Evolutionary conservation across 2,329 filamentous ascomycete genomes (phyloP).

Genomic region (Fusarium sp.): DNA sequence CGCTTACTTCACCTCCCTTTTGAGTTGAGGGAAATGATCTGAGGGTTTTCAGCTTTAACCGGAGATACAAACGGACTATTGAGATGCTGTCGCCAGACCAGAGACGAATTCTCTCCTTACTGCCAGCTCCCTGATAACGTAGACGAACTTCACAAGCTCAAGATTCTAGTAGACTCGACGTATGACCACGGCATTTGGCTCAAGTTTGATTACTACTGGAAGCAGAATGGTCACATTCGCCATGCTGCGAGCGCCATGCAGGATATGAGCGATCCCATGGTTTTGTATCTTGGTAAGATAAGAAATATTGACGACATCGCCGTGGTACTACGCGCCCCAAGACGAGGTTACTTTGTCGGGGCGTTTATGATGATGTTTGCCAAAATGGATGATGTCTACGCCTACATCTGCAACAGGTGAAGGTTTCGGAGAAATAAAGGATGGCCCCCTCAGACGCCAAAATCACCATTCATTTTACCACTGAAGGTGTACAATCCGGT

Average conservation of each 20-base stretch:
- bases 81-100: slow-evolving; percentile 6
- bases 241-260: not conserved
- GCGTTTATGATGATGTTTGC: slow-evolving; percentile 21
- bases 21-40: slow-evolving; percentile 20
- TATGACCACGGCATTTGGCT: slow-evolving; percentile 7
- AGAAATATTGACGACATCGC: not conserved
- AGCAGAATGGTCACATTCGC: not conserved
- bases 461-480: slow-evolving; percentile 6
- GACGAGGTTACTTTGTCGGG: slow-evolving; percentile 12
- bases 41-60: not conserved
- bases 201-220: slow-evolving; percentile 17
- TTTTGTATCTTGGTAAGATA: not conserved
- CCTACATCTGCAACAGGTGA: not conserved
- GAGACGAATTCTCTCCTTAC: not conserved
- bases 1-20: not conserved
- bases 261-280: slow-evolving; percentile 9
- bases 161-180: slow-evolving; percentile 5
- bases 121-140: not conserved
- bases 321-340: not conserved
- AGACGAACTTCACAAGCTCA: not conserved
- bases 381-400: slow-evolving; percentile 11
- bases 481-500: not conserved
- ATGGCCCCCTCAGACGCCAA: not conserved
- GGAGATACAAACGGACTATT: not conserved
- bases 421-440: not conserved